Conservation (phyloP, 495 filamentous ascomycete genomes). For the Talaromyces thailandensis region DNA sequence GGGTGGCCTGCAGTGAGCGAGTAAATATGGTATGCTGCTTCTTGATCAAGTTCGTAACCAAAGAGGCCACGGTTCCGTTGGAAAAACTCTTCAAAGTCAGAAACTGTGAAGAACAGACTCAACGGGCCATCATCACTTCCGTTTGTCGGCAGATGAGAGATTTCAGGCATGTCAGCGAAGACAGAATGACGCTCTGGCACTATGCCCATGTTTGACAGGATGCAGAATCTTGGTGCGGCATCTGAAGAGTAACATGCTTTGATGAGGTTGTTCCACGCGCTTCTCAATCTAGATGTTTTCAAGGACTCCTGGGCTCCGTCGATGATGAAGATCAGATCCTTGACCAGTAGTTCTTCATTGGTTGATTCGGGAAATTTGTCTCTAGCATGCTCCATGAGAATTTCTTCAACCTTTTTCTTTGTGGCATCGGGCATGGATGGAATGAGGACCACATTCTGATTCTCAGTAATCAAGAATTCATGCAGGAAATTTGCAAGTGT, state of each 20-base stretch:
- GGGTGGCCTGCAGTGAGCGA: constrained; percentile 1
- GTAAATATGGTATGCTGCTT: background rate
- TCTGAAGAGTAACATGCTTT: background rate
- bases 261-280: background rate
- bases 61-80: background rate
- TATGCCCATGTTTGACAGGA: background rate
- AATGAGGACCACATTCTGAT: background rate
- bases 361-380: background rate
- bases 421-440: background rate
- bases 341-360: background rate
- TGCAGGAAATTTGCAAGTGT: background rate
- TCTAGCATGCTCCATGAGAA: background rate
- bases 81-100: background rate
- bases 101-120: background rate
- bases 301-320: background rate
- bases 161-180: background rate
- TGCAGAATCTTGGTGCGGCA: background rate
- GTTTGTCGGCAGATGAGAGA: background rate
- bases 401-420: background rate
- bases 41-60: background rate
- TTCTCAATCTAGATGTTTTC: background rate
- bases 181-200: background rate
- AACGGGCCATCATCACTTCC: background rate
- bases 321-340: background rate
- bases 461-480: background rate